Evolutionary conservation across 495 filamentous ascomycete species (phyloP), one percentile per base, ranked within the genome.

Genomic region (Xanthoparmelia taractica): DNA sequence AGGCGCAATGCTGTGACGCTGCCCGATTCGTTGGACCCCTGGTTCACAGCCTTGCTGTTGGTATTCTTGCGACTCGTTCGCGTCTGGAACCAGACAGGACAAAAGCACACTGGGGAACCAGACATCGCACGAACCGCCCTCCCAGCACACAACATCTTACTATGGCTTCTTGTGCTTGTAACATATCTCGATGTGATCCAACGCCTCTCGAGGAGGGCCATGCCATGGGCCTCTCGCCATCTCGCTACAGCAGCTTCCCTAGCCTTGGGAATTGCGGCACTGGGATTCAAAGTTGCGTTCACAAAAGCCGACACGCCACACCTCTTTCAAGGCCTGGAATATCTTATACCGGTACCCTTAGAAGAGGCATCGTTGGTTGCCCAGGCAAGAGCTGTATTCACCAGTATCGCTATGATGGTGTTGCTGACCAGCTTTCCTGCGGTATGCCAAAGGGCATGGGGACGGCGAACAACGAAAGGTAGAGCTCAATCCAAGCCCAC

Each of bases 81-180:
- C 52, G 79, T 85, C 43, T 99, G 93, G 92, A 97, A 97, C 71
- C 94, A 97, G 72, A 97, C 94, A 0, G 94, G 94, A 29, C 92
- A 96, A 67, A 99, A 99, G 65, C 89, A 89, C 66, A 85, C 94
- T 20, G 93, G 91, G 18, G 88, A 87, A 57, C 84, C 91, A 57
- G 92, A 96, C 69, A 94, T 96, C 58, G 86, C 87, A 60, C 85
- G 84, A 41, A 77, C 66, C 11, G 87, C 88, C 66, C 76, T 97
- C 27, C 74, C 83, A 40, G 70, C 73, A 2, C 81, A 89, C 66
- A 84, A 81, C 2, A 61, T 75, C 27, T 58, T 87, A 2, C 79
- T 98, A 13, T 98, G 94, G 93, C 68, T 67, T n/a, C 74, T 96
- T 27, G 80, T 96, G 23, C 73, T 83, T 11, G 68, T 78, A 17